Evolutionary conservation across 345 rosid species (phyloP), one percentile per base, ranked within the genome.

Genomic region (Populus davidiana): DNA sequence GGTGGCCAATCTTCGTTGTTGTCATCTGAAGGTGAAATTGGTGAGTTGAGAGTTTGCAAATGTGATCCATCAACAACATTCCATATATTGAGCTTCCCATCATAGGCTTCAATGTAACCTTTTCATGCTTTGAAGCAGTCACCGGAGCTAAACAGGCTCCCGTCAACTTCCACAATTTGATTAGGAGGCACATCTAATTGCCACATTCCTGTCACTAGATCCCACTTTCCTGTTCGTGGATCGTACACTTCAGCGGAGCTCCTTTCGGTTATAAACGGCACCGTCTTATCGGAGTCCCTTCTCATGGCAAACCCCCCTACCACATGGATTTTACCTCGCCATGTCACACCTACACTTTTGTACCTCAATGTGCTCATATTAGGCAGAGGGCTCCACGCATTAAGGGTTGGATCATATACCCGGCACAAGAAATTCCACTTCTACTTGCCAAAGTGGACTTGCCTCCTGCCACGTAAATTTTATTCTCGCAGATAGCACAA

Each of bases 61-160:
- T 84, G 36, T 2, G 94, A 87, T 31, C 85, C 85, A 35, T 87
- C 85, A 4, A 87, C 94, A 44, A 78, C 88, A 16, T 81, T 81
- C 92, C 92, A 89, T 71, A 87, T 81, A 59, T 84, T 86, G 0
- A 87, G 84, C 29, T 74, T 70, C 8, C 83, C 88, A 33, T 89
- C 88, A 5, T 86, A 87, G 0, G 81, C 73, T 14, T 88, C 91
- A 2, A 91, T 87, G 73, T 82, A 89, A 17, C 92, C 91, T 79
- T 91, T 91, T 90, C 94, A 89, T 0, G 87, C 79, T 2, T 85
- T 84, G 18, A 91, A 75, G 74, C 91, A 89, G 29, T 91, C 94
- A 0, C 91, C 92, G 0, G 90, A 88, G 82, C 90, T 91, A n/a
- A 85, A 87, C 5, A 89, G 73, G 70, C 67, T 83, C 11, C 80